Base-by-base conservation (phyloP, 441 rosid genomes). In the Cnidoscolus chayamansa region DNA sequence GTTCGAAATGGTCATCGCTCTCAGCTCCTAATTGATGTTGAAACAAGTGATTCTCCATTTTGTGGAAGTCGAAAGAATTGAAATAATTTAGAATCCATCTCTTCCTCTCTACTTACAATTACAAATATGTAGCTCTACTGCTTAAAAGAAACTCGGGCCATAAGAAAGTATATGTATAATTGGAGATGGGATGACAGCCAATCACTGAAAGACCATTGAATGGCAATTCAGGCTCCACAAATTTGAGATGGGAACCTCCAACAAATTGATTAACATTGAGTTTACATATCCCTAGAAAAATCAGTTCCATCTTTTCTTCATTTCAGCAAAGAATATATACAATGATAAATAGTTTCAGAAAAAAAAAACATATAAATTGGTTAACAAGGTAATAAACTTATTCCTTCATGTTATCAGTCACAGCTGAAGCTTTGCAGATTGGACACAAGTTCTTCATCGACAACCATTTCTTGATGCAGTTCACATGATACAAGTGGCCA, bases 371-470 rank as follows among this genome's bases (percentile, higher is more conserved):
- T 30, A 47, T 54, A 43, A 25, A 61, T 25, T 70, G 67, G 49
- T 20, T 12, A 40, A 56, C 25, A 43, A 35, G 35, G 30, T 51
- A 37, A 75, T 63, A 69, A 67, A 54, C 48, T 65, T 80, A 61
- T 48, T 77, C 70, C 75, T 79, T 80, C 58, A 53, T 58, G 51
- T 77, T 77, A 37, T 86, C 90, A 2, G 76, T 70, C 54, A 84
- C 7, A 31, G 83, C 93, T 19, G 88, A 76, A 67, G 86, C 84
- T 87, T 93, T 93, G 91, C 98, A 93, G 47, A 93, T 86, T 35
- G 97, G 98, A 74, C 98, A 93, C 17, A 79, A 71, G 71, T 90
- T 93, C 90, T 93, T 93, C 90, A 93, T 84, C 9, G 87, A 86
- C 20, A 93, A 65, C 98, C 98, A 93, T 80, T 89, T 91, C 82